phyloP scores from a whole-genome alignment of 2,329 filamentous ascomycete genomes.

The Botrytis elliptica region DNA sequence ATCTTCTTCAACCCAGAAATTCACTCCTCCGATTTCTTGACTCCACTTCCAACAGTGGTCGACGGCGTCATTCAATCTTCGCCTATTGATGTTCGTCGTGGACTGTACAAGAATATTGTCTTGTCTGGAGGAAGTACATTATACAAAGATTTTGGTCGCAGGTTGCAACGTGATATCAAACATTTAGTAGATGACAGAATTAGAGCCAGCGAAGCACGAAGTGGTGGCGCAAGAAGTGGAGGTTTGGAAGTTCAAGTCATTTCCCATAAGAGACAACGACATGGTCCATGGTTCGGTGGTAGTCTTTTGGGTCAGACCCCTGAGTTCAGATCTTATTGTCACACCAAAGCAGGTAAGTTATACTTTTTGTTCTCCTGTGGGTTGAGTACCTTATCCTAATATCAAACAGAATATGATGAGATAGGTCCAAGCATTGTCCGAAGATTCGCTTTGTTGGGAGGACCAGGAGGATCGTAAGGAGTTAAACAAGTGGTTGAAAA shows the following conservation, averaged over 20 bases:
- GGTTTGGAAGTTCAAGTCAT: conserved; percentile 97
- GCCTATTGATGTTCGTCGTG: conserved; percentile 93
- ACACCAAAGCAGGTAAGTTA: conserved; percentile 67
- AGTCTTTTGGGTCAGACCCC: conserved; percentile 95
- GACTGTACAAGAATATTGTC: conserved; percentile 99
- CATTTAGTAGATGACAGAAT: conserved; percentile 93
- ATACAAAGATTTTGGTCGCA: conserved; percentile 96
- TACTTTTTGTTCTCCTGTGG: neutral
- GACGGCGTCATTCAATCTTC: conserved; percentile 97
- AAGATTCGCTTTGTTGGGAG: conserved; percentile 89
- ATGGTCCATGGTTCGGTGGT: conserved; percentile 98
- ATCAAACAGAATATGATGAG: conserved; percentile 67
- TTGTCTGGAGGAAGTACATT: conserved; percentile 94
- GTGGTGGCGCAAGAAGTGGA: conserved; percentile 84
- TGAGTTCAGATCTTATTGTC: conserved; percentile 98
- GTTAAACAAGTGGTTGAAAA: neutral
- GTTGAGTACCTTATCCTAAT: neutral
- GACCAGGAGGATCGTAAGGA: conserved; percentile 72
- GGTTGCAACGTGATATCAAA: conserved; percentile 95
- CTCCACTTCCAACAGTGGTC: conserved; percentile 88
- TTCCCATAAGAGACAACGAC: conserved; percentile 93
- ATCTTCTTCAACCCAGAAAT: conserved; percentile 99
- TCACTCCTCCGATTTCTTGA: conserved; percentile 97
- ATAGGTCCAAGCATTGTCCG: conserved; percentile 94
- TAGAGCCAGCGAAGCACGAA: conserved; percentile 84